phyloP scores from a whole-genome alignment of 306 rosid genomes.

The Acacia crassicarpa region DNA sequence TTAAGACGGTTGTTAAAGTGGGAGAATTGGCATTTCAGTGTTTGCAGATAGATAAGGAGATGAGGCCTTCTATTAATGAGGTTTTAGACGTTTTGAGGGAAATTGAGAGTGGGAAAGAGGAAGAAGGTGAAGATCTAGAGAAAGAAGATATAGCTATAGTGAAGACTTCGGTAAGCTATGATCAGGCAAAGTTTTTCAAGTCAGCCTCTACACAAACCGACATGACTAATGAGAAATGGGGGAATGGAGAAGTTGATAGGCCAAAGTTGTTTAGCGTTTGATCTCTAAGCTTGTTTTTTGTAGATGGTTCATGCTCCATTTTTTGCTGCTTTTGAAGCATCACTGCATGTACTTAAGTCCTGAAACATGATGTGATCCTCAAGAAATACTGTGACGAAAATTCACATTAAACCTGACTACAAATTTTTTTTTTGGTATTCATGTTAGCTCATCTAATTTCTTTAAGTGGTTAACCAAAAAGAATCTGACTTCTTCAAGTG shows the following conservation, averaged over 20 bases:
- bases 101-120: constrained; percentile 12
- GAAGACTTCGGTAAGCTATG: background rate
- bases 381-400: background rate
- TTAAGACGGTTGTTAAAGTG: constrained; percentile 14
- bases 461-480: no score
- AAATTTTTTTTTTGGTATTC: background rate
- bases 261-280: no score
- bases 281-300: no score
- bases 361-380: background rate
- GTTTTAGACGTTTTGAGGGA: constrained; percentile 35
- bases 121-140: background rate
- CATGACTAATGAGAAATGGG: constrained; percentile 5
- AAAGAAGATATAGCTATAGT: background rate
- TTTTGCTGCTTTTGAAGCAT: background rate
- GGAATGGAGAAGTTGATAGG: background rate
- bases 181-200: background rate
- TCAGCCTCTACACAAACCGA: background rate
- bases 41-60: constrained; percentile 32
- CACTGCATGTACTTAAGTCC: background rate
- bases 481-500: background rate
- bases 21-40: constrained; percentile 38
- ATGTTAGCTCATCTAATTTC: background rate
- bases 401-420: background rate
- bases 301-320: no score
- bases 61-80: constrained; percentile 39